A percentile compares a stretch with the other conserved stretches of the same genome.
These are phyloP conservation scores for Didymella arachidicola DNA, from an alignment of 2,329 filamentous ascomycete genomes.

Conservation along the genomic window DNA sequence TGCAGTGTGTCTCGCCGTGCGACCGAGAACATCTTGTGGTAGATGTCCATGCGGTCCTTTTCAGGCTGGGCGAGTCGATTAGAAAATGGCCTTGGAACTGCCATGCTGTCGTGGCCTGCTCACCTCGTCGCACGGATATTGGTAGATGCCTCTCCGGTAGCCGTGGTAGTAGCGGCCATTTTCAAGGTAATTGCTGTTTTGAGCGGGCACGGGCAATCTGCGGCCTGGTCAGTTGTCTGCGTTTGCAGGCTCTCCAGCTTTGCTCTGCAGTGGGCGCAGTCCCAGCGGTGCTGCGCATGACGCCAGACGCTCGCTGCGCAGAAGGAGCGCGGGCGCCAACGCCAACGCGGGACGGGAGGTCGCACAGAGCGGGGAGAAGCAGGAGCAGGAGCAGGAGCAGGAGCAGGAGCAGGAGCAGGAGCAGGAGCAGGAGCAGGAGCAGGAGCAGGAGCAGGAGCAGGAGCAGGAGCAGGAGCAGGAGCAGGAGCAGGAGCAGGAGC, in stretches of 20 bases:
- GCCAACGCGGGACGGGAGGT: slow-evolving; percentile 26
- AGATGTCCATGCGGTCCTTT: slow-evolving; percentile 79
- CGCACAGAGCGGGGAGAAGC: slow-evolving; percentile 44
- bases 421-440: slow-evolving; percentile 4
- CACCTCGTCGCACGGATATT: slow-evolving; percentile 80
- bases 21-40: slow-evolving; percentile 77
- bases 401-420: slow-evolving; percentile 7
- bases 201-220: slow-evolving; percentile 51
- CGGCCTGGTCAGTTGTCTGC: slow-evolving; percentile 17
- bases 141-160: slow-evolving; percentile 72
- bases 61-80: slow-evolving; percentile 62
- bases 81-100: not conserved
- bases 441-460: slow-evolving; percentile 4
- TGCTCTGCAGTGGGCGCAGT: slow-evolving; percentile 3
- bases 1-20: slow-evolving; percentile 63
- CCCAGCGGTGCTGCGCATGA: slow-evolving; percentile 6
- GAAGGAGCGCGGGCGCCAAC: slow-evolving; percentile 17
- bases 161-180: slow-evolving; percentile 75
- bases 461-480: slow-evolving; percentile 7
- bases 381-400: slow-evolving; percentile 4
- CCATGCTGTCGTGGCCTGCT: slow-evolving; percentile 27
- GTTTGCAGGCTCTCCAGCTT: not conserved
- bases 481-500: slow-evolving; percentile 7
- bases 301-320: slow-evolving; percentile 17
- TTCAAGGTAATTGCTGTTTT: slow-evolving; percentile 62